Base-by-base conservation (phyloP, 2,329 filamentous ascomycete species). In the Aureobasidium sp. region DNA sequence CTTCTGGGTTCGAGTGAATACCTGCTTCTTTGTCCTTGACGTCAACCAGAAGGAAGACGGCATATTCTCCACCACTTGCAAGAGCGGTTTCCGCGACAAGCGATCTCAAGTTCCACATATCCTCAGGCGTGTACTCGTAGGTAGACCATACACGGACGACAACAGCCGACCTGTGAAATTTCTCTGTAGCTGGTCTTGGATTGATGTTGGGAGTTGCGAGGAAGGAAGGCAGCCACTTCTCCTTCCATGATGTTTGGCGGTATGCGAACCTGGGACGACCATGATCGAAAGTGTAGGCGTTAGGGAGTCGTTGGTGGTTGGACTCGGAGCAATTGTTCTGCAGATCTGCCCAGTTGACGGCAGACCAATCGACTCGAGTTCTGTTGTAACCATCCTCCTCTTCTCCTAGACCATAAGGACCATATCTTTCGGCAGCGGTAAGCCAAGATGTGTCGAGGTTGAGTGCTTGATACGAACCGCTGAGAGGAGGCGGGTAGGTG, bases 341-440 rank as follows among this genome's bases (percentile, higher is more conserved):
- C 23, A 91, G 76, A 37, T 80, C 75, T 12, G 86, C 86, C 88
- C 89, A 92, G 66, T 84, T 80, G 37, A 90, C 80, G 32, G 78
- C 76, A 34, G 83, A 77, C 85, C 87, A 91, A 27, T 84, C 75
- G 10, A 84, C 72, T 9, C 50, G 44, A 5, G 61, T 64, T 34
- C 63, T 79, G 75, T 61, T 79, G 36, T 66, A 66, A 5, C 10
- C 78, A 58, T 82, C 80, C 62, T 74, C 74, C 62, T 79, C 75
- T 32, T 80, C 77, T 4, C 74, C 74, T 65, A 83, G 76, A 7
- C 86, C 84, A 66, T 88, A 89, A 32, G 80, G 71, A 2, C 73
- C 73, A 59, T 77, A 78, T 56, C 76, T 73, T 55, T 74, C 75
- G 50, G 82, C 64, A 80, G 23, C 78, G 79, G 12, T 87, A 84